Conservation (phyloP, 2,329 filamentous ascomycete genomes). For the Cercospora nicotianae region DNA sequence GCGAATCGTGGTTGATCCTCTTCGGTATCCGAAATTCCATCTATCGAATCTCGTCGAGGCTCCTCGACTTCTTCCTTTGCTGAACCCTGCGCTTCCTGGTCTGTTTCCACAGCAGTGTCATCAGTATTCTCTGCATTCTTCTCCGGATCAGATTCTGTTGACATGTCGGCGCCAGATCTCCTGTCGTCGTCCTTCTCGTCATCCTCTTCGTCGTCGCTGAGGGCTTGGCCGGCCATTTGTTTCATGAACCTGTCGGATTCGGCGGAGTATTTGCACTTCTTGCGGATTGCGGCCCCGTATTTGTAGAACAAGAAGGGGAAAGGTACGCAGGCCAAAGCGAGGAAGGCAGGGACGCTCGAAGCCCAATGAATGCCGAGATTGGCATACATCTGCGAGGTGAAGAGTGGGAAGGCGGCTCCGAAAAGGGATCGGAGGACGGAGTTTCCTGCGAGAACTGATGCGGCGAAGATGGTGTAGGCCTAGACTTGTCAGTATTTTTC, state of each 20-base stretch:
- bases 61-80: slow-evolving; percentile 22
- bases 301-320: slow-evolving; percentile 76
- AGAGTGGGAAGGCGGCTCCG: slow-evolving; percentile 78
- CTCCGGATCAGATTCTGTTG: slow-evolving; percentile 14
- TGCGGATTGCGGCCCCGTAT: slow-evolving; percentile 62
- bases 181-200: slow-evolving; percentile 21
- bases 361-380: slow-evolving; percentile 66
- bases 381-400: slow-evolving; percentile 64
- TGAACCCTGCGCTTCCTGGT: not conserved
- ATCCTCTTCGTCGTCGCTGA: slow-evolving; percentile 15
- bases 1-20: slow-evolving; percentile 28
- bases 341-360: slow-evolving; percentile 69
- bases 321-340: slow-evolving; percentile 69
- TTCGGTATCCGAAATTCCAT: slow-evolving; percentile 20
- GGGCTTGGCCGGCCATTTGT: slow-evolving; percentile 41
- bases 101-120: slow-evolving; percentile 1
- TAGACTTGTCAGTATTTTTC: too few species aligned
- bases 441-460: slow-evolving; percentile 71
- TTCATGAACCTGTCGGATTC: slow-evolving; percentile 64
- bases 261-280: slow-evolving; percentile 68
- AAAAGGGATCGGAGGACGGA: slow-evolving; percentile 76
- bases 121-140: slow-evolving; percentile 12
- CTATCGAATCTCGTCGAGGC: slow-evolving; percentile 17
- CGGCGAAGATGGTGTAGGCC: slow-evolving; percentile 66
- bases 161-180: slow-evolving; percentile 18